Evolutionary conservation across 306 rosid species (phyloP).

Genomic region (Trichosanthes cucumerina): DNA sequence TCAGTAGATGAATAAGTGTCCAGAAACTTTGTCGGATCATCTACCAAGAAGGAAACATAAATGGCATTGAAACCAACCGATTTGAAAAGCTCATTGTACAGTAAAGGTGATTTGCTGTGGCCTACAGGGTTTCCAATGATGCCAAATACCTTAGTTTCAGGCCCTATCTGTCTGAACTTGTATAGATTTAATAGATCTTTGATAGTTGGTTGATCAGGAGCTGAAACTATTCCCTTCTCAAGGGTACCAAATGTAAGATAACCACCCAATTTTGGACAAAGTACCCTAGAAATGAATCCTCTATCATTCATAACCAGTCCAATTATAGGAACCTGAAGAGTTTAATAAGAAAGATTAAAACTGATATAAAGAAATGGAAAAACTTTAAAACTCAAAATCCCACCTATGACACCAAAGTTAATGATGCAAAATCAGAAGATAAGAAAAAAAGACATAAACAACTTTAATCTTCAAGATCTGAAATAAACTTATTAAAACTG

Average conservation of each 20-base stretch:
- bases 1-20: slow-evolving; percentile 65
- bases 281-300: slow-evolving; percentile 71
- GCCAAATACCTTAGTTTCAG: slow-evolving; percentile 75
- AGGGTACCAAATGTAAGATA: slow-evolving; percentile 78
- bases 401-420: neutral
- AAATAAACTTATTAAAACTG: neutral
- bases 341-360: slow-evolving; percentile 9
- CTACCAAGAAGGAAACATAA: slow-evolving; percentile 71
- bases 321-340: slow-evolving; percentile 74
- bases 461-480: neutral
- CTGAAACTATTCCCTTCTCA: slow-evolving; percentile 71
- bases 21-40: slow-evolving; percentile 63
- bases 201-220: slow-evolving; percentile 92
- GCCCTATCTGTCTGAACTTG: slow-evolving; percentile 59
- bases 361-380: slow-evolving; percentile 2
- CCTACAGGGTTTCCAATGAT: slow-evolving; percentile 82
- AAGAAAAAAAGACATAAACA: neutral
- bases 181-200: slow-evolving; percentile 57
- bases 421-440: neutral
- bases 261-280: slow-evolving; percentile 90
- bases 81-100: slow-evolving; percentile 71
- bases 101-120: slow-evolving; percentile 82
- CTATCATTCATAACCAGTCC: slow-evolving; percentile 92
- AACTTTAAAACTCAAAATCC: neutral
- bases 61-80: slow-evolving; percentile 60